phyloP scores from a whole-genome alignment of 495 filamentous ascomycete genomes.

The Penicillium chermesinum region DNA sequence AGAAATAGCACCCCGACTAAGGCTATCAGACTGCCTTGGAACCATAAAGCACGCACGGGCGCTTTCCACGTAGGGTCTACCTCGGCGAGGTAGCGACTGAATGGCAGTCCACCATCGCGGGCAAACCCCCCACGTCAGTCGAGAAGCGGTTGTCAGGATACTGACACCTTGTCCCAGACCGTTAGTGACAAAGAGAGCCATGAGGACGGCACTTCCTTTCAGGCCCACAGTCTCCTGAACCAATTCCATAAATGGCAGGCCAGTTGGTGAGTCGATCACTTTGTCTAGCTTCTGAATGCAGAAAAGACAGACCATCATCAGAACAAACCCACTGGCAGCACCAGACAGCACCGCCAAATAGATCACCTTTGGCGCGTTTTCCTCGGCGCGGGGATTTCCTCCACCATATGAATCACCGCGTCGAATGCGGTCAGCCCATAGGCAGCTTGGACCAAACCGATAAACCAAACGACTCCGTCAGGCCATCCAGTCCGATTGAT shows the following conservation, averaged over 20 bases:
- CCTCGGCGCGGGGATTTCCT: conserved; percentile 39
- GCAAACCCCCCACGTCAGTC: conserved; percentile 51
- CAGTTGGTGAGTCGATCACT: conserved; percentile 44
- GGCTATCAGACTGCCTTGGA: conserved; percentile 36
- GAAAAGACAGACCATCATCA: conserved; percentile 70
- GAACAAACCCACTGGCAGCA: conserved; percentile 57
- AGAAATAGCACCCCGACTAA: conserved; percentile 39
- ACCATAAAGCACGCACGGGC: conserved; percentile 38
- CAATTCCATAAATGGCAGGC: conserved; percentile 40
- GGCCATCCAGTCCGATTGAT: conserved; percentile 58
- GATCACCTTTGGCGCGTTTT: conserved; percentile 37
- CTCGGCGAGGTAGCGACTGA: conserved; percentile 30
- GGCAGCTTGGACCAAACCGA: conserved; percentile 55
- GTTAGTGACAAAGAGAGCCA: conserved; percentile 42
- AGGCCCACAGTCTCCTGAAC: conserved; percentile 33
- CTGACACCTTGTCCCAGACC: conserved; percentile 40
- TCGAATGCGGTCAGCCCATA: conserved; percentile 57
- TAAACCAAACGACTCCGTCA: conserved; percentile 57
- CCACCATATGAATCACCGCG: conserved; percentile 56
- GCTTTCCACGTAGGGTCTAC: conserved; percentile 34
- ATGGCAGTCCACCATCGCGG: conserved; percentile 50
- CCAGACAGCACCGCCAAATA: conserved; percentile 33
- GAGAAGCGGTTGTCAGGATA: conserved; percentile 43
- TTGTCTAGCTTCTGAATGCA: conserved; percentile 57
- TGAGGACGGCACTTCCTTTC: conserved; percentile 29